Evolutionary conservation across 202 grass and related monocot species (phyloP).

Genomic region (Digitaria exilis): DNA sequence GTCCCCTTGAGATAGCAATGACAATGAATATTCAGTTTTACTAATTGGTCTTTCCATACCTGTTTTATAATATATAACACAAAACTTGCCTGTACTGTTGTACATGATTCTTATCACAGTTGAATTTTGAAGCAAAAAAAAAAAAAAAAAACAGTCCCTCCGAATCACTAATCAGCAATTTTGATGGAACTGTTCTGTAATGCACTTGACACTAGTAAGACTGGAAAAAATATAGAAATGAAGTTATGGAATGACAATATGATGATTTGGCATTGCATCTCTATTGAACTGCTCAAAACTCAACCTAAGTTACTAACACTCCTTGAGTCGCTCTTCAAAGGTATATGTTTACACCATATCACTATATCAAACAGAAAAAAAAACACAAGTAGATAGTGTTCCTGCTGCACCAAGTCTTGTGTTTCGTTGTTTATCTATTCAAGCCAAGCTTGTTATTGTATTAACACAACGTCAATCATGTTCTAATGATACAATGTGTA

Average conservation of each 20-base stretch:
- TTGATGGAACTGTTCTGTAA: neutral
- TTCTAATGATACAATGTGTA: no score
- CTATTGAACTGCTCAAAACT: neutral
- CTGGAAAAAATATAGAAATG: neutral
- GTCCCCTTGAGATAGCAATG: neutral
- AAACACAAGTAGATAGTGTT: neutral
- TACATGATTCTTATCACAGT: no score
- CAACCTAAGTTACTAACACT: neutral
- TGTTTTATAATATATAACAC: neutral
- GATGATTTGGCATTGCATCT: neutral
- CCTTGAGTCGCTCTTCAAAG: neutral
- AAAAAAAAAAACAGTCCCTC: neutral
- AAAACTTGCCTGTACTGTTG: no score
- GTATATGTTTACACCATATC: neutral
- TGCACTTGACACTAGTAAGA: neutral
- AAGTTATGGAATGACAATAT: neutral
- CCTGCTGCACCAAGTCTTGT: neutral
- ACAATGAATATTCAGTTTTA: neutral
- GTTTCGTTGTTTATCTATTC: neutral
- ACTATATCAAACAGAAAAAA: neutral
- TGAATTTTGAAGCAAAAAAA: neutral
- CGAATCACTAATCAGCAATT: neutral
- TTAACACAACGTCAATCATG: no score
- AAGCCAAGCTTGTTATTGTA: neutral
- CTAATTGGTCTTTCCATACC: neutral